A percentile compares a stretch with the other conserved stretches of the same genome.
Evolutionary conservation across 2,329 filamentous ascomycete genomes (phyloP).

Genomic region (Basipetospora chlamydospora): DNA sequence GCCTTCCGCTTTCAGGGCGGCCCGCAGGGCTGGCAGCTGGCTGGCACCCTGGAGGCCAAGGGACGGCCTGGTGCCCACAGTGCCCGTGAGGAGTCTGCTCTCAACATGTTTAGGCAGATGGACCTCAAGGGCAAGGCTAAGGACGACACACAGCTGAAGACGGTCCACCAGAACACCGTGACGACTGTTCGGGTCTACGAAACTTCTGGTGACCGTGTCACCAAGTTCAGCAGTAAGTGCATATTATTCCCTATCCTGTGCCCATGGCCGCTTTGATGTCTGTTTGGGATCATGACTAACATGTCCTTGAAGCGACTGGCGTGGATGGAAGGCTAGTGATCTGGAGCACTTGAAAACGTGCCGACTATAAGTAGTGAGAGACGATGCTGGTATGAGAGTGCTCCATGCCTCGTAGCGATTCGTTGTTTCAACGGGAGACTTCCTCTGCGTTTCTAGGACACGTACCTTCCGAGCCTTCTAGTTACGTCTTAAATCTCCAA

Average conservation of each 20-base stretch:
- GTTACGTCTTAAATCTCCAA: too few species aligned
- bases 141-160: slow-evolving; percentile 89
- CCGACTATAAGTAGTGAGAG: too few species aligned
- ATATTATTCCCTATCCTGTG: background rate
- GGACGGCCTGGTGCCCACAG: slow-evolving; percentile 44
- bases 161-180: slow-evolving; percentile 93
- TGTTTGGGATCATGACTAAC: slow-evolving; percentile 7
- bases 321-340: slow-evolving; percentile 73
- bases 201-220: slow-evolving; percentile 46
- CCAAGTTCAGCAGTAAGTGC: slow-evolving; percentile 72
- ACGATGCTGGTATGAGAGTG: background rate
- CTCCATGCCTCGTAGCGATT: background rate
- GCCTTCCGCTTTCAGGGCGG: slow-evolving; percentile 78
- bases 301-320: slow-evolving; percentile 47
- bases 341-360: slow-evolving; percentile 55
- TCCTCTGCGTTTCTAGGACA: too few species aligned
- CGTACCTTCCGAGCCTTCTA: too few species aligned
- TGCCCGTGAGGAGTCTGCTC: slow-evolving; percentile 70
- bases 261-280: background rate
- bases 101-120: slow-evolving; percentile 99
- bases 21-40: slow-evolving; percentile 68
- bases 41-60: slow-evolving; percentile 67
- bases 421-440: too few species aligned
- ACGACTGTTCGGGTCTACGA: slow-evolving; percentile 69
- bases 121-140: slow-evolving; percentile 87